phyloP scores from a whole-genome alignment of 2,329 filamentous ascomycete species.

The Alternaria tenuissima region DNA sequence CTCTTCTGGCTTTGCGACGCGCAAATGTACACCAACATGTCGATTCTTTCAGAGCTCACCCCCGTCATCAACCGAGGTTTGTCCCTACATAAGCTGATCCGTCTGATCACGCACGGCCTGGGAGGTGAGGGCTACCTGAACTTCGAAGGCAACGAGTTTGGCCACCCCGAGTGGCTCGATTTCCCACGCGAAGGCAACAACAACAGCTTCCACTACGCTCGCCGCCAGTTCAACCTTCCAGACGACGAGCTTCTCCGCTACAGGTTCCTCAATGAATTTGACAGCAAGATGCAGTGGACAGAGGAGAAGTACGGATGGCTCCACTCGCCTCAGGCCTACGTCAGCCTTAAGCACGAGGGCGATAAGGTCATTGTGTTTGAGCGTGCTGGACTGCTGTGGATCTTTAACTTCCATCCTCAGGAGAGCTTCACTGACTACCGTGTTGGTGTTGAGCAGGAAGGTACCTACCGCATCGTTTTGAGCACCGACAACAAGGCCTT shows the following conservation, averaged over 20 bases:
- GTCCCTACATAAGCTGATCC: constrained; percentile 96
- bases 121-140: constrained; percentile 98
- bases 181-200: constrained; percentile 93
- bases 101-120: constrained; percentile 86
- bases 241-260: constrained; percentile 89
- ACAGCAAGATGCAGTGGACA: constrained; percentile 85
- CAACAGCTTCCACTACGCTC: constrained; percentile 94
- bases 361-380: constrained; percentile 98
- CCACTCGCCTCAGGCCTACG: constrained; percentile 82
- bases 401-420: constrained; percentile 94
- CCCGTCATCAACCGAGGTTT: constrained; percentile 89
- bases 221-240: constrained; percentile 90
- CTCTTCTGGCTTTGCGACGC: constrained; percentile 99
- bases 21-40: constrained; percentile 99
- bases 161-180: constrained; percentile 98
- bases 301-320: constrained; percentile 95
- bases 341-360: constrained; percentile 89
- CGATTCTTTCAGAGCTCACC: constrained; percentile 80
- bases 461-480: constrained; percentile 86
- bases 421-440: constrained; percentile 91
- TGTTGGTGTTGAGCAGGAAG: constrained; percentile 82
- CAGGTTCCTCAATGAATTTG: constrained; percentile 91
- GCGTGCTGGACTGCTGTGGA: constrained; percentile 85
- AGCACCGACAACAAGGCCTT: constrained; percentile 80
- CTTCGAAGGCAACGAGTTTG: constrained; percentile 99